A percentile compares a stretch with the other conserved stretches of the same genome.
Evolutionary conservation across 192 early-diverging fungal species (phyloP).

Genomic region (Mortierella hygrophila): DNA sequence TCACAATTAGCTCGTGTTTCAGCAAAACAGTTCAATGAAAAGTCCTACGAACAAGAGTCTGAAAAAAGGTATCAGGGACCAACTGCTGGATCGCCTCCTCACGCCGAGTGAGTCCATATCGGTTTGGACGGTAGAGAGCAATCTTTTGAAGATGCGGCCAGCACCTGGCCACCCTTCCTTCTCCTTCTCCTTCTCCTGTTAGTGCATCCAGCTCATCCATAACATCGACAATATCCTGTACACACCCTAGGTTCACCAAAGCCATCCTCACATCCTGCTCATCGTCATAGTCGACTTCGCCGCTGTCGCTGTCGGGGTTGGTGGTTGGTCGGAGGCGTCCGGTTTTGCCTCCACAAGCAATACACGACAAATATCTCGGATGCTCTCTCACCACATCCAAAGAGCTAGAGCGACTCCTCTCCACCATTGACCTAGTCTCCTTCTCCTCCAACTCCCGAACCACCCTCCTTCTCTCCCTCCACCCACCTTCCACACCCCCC

Average conservation of each 20-base stretch:
- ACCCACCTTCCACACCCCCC: background rate
- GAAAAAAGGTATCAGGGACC: background rate
- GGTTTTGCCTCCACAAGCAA: background rate
- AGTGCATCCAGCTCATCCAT: background rate
- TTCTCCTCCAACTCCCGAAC: background rate
- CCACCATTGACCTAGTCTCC: background rate
- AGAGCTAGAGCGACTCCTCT: background rate
- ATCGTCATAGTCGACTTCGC: background rate
- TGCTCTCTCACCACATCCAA: background rate
- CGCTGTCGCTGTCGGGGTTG: background rate
- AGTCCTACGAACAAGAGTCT: background rate
- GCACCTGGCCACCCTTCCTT: background rate
- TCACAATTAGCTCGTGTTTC: background rate
- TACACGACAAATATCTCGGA: background rate
- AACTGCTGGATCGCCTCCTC: background rate
- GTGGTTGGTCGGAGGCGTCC: background rate
- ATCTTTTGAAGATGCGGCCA: slow-evolving; percentile 6
- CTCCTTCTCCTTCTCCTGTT: background rate
- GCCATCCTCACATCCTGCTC: background rate
- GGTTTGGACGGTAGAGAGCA: background rate
- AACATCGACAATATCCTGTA: background rate
- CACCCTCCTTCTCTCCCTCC: background rate
- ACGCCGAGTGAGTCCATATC: background rate
- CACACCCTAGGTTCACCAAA: background rate
- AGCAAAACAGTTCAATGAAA: background rate